Evolutionary conservation across 768 basidiomycete species (phyloP).

Genomic region (Calocybe gangraenosa): DNA sequence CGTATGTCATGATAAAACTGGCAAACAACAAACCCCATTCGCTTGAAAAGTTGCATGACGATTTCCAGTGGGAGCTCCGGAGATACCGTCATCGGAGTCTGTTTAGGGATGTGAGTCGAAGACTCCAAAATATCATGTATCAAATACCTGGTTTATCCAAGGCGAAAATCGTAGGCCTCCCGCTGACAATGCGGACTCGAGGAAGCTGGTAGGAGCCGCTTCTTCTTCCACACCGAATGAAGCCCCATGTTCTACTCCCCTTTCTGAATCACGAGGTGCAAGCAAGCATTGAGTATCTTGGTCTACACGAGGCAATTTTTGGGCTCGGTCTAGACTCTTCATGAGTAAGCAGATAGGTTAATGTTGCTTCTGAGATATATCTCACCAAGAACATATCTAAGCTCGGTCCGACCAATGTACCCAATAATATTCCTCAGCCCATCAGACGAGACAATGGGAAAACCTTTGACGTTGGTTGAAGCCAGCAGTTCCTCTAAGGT

Average conservation of each 20-base stretch:
- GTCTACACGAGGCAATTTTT: constrained; percentile 52
- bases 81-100: constrained; percentile 94
- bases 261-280: constrained; percentile 46
- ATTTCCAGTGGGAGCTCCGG: constrained; percentile 92
- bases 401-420: constrained; percentile 83
- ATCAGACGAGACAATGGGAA: constrained; percentile 77
- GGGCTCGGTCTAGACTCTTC: constrained; percentile 57
- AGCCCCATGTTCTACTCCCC: constrained; percentile 46
- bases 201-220: constrained; percentile 53
- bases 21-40: constrained; percentile 78
- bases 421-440: constrained; percentile 64
- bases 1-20: constrained; percentile 5
- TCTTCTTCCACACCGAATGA: constrained; percentile 66
- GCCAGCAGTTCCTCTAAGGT: constrained; percentile 63
- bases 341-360: neutral
- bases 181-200: constrained; percentile 54
- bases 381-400: constrained; percentile 82
- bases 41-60: constrained; percentile 95
- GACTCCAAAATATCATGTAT: neutral
- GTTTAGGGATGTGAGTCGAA: neutral
- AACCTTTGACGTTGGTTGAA: constrained; percentile 80
- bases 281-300: constrained; percentile 74
- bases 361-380: neutral
- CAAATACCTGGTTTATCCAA: constrained; percentile 89
- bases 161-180: constrained; percentile 71